Percentiles rank a stretch among this genome's conserved stretches.
Evolutionary conservation across 164 flowering plant species (phyloP).

Genomic region (Echeveria elegans): DNA sequence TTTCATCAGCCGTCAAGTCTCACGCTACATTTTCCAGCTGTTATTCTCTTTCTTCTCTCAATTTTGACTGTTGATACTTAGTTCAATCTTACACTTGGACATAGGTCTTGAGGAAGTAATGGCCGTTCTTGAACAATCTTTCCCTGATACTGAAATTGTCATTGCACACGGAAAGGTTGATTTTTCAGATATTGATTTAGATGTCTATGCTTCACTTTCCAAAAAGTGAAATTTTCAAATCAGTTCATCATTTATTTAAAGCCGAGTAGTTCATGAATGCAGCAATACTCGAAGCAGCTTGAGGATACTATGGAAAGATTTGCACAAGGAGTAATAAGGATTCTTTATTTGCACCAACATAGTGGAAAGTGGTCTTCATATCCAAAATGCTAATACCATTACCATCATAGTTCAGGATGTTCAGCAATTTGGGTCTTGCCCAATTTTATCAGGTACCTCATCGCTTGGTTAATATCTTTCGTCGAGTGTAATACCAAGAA

Average conservation of each 20-base stretch:
- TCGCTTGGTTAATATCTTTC: too few species aligned
- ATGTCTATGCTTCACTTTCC: background rate
- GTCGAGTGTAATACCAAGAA: too few species aligned
- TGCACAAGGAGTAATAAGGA: too few species aligned
- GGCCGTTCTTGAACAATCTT: constrained; percentile 63
- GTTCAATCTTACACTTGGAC: constrained; percentile 9
- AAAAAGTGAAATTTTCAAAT: background rate
- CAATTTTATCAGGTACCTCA: too few species aligned
- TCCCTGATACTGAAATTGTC: constrained; percentile 70
- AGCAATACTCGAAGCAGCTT: constrained; percentile 94
- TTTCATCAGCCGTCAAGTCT: constrained; percentile 52
- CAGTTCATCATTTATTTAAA: background rate
- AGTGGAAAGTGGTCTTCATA: too few species aligned
- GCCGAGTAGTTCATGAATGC: constrained; percentile 16
- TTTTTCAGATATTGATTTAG: background rate
- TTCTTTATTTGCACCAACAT: too few species aligned
- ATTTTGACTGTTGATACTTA: constrained; percentile 8
- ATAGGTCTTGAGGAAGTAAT: constrained; percentile 86
- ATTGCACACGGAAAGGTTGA: constrained; percentile 91
- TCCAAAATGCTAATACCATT: too few species aligned
- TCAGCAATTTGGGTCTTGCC: too few species aligned
- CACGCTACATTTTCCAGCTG: background rate
- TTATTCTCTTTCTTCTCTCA: constrained; percentile 6
- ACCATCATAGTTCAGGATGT: too few species aligned
- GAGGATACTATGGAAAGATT: too few species aligned